These are phyloP conservation scores for Cornus florida DNA, from an alignment of 148 eudicot genomes.

Conservation along the genomic window DNA sequence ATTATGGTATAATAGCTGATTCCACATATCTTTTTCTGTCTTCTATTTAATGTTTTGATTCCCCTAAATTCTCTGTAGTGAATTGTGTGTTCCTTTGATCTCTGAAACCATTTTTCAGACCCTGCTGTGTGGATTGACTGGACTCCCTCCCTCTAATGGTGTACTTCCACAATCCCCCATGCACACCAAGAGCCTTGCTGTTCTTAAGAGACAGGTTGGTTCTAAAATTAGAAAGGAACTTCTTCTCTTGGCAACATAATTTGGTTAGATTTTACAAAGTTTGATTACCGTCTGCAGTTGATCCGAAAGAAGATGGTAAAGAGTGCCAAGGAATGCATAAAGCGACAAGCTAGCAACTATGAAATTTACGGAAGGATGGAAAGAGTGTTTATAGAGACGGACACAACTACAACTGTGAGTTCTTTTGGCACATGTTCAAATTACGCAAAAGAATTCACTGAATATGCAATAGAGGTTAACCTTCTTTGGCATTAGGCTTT, in stretches of 20 bases:
- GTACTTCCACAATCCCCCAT: conserved; percentile 87
- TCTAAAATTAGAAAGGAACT: background rate
- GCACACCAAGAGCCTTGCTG: conserved; percentile 84
- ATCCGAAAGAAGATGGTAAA: conserved; percentile 61
- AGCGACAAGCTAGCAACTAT: conserved; percentile 33
- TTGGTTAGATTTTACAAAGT: background rate
- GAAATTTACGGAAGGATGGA: conserved; percentile 60
- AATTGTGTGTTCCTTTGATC: background rate
- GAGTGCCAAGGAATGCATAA: conserved; percentile 49
- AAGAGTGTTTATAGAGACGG: conserved; percentile 57
- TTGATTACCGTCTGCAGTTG: conserved; percentile 31
- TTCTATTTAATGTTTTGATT: background rate
- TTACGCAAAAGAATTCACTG: background rate
- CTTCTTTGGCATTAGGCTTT: background rate
- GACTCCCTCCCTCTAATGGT: conserved; percentile 85
- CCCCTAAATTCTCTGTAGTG: background rate
- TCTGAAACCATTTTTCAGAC: conserved; percentile 33
- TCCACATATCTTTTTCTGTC: background rate
- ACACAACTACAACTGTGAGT: conserved; percentile 45
- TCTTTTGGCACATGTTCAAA: background rate
- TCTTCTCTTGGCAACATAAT: background rate
- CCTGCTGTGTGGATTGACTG: conserved; percentile 71
- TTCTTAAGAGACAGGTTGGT: conserved; percentile 69
- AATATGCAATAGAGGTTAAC: background rate
- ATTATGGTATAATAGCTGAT: conserved; percentile 40